Conservation (phyloP, 2,329 filamentous ascomycete genomes). For the Aspergillus ustus region DNA sequence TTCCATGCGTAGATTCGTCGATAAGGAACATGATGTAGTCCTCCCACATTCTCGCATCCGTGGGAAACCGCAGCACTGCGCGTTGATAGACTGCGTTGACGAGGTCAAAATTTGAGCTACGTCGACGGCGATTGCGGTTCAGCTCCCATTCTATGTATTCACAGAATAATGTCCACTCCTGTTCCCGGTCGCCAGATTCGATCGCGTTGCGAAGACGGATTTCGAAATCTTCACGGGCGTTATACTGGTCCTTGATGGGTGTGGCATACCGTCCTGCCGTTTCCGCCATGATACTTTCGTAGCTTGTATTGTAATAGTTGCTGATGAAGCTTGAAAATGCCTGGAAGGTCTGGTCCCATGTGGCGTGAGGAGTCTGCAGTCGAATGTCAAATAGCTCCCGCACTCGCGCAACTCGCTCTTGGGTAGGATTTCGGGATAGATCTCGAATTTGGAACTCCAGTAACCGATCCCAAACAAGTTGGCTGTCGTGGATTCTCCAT, state of each 20-base stretch:
- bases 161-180: constrained; percentile 57
- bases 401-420: constrained; percentile 55
- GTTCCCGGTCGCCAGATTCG: constrained; percentile 56
- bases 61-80: constrained; percentile 73
- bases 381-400: constrained; percentile 58
- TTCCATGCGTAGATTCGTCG: constrained; percentile 55
- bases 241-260: constrained; percentile 56
- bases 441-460: constrained; percentile 60
- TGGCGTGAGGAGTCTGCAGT: constrained; percentile 62
- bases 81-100: constrained; percentile 74
- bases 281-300: constrained; percentile 63
- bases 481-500: constrained; percentile 65
- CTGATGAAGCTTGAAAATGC: constrained; percentile 65
- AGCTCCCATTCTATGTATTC: constrained; percentile 89
- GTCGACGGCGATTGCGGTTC: constrained; percentile 62
- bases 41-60: constrained; percentile 77
- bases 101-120: constrained; percentile 57
- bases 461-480: constrained; percentile 66
- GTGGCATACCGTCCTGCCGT: constrained; percentile 50
- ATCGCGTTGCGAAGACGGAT: constrained; percentile 56
- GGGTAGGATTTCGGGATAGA: constrained; percentile 51
- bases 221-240: constrained; percentile 60
- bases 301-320: constrained; percentile 56
- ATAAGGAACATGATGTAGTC: constrained; percentile 79
- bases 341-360: constrained; percentile 64